phyloP scores from a whole-genome alignment of 495 filamentous ascomycete species.

The Margaritispora aquatica region DNA sequence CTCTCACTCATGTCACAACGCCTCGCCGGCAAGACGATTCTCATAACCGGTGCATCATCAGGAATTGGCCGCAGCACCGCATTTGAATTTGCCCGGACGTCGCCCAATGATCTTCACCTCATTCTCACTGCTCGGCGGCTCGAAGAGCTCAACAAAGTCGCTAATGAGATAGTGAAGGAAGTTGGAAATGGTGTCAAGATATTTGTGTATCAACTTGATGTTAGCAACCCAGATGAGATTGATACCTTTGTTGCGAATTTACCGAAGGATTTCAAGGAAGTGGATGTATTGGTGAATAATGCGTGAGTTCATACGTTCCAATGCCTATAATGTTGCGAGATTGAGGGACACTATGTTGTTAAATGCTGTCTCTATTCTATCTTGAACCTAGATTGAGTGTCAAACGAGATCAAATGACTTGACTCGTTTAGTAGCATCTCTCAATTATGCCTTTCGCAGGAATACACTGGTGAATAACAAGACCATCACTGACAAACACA shows the following conservation, averaged over 20 bases:
- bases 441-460: no score
- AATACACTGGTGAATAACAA: no score
- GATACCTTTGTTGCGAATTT: slow-evolving; percentile 64
- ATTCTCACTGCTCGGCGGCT: slow-evolving; percentile 81
- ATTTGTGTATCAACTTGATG: slow-evolving; percentile 75
- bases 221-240: slow-evolving; percentile 74
- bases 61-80: slow-evolving; percentile 86
- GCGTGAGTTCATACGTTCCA: no score
- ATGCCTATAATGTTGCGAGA: no score
- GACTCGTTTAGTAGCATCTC: no score
- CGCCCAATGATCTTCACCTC: slow-evolving; percentile 73
- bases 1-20: slow-evolving; percentile 80
- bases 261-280: slow-evolving; percentile 76
- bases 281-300: slow-evolving; percentile 94
- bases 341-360: no score
- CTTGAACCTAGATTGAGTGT: background rate
- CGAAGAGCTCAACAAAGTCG: slow-evolving; percentile 70
- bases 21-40: slow-evolving; percentile 87
- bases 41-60: slow-evolving; percentile 90
- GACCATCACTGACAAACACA: no score
- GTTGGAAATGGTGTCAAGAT: slow-evolving; percentile 78
- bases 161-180: slow-evolving; percentile 69
- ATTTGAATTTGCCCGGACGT: slow-evolving; percentile 84
- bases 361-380: no score
- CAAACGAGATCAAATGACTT: slow-evolving; percentile 57